Conservation (phyloP, 129 eudicot genomes). For the Tanacetum coccineum region DNA sequence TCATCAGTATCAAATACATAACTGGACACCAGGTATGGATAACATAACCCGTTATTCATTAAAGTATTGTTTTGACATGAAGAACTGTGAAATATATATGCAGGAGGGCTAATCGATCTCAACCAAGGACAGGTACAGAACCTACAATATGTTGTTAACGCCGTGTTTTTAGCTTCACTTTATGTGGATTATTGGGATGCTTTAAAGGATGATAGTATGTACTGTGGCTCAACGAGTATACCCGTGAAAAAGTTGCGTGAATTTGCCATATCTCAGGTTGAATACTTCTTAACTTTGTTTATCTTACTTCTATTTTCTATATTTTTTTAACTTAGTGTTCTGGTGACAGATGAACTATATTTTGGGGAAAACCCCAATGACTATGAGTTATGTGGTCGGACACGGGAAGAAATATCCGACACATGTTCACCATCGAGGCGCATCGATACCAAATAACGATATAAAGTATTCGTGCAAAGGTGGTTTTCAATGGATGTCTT, state of each 20-base stretch:
- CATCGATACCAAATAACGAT: conserved; percentile 64
- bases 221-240: conserved; percentile 52
- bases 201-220: conserved; percentile 55
- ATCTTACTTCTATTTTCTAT: not conserved
- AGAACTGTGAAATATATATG: not conserved
- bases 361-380: conserved; percentile 69
- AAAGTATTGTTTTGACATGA: not conserved
- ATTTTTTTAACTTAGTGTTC: not conserved
- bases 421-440: conserved; percentile 85
- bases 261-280: conserved; percentile 81
- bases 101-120: conserved; percentile 78
- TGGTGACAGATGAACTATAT: conserved; percentile 63
- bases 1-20: conserved; percentile 41
- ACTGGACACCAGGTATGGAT: conserved; percentile 62
- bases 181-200: conserved; percentile 75
- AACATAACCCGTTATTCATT: not conserved
- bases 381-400: conserved; percentile 88
- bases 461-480: conserved; percentile 53
- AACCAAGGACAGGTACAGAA: conserved; percentile 52
- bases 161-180: conserved; percentile 69
- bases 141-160: conserved; percentile 72
- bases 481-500: conserved; percentile 57
- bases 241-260: conserved; percentile 32
- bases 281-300: not conserved
- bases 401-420: conserved; percentile 61